A percentile compares a stretch with the other conserved stretches of the same genome.
phyloP scores from a whole-genome alignment of 495 filamentous ascomycete genomes.

The Tuber indicum region DNA sequence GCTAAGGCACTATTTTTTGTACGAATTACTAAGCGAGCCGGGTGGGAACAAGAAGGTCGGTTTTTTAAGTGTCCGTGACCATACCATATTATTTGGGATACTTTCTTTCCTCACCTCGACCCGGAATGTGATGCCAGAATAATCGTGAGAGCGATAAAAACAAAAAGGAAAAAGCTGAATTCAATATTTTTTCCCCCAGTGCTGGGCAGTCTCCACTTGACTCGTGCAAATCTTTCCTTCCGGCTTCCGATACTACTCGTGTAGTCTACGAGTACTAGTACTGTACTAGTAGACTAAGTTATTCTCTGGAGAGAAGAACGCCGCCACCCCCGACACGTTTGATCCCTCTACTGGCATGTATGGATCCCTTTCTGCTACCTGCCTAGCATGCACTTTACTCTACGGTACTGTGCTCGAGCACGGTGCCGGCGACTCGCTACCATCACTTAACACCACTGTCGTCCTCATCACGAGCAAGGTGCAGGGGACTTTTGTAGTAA shows the following conservation, averaged over 20 bases:
- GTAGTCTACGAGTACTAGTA: no score
- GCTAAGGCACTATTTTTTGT: neutral
- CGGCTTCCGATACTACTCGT: neutral
- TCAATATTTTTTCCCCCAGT: neutral
- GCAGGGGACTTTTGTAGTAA: no score
- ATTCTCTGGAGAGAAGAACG: no score
- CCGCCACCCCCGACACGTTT: no score
- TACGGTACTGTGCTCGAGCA: neutral
- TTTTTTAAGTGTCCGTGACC: neutral
- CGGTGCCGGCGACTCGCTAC: neutral
- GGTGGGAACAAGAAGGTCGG: neutral
- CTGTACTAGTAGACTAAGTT: no score
- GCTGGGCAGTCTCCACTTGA: neutral
- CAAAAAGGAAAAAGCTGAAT: neutral
- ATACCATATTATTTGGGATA: neutral
- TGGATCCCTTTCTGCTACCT: no score
- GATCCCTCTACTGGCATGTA: no score
- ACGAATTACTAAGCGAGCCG: neutral
- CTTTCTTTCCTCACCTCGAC: neutral
- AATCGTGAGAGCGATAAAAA: neutral
- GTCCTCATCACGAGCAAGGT: neutral
- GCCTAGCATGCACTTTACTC: neutral
- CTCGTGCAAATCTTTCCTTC: neutral
- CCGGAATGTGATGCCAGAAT: neutral
- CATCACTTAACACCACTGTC: neutral